Percentiles rank a stretch among this genome's conserved stretches.
These are phyloP conservation scores for Naganishia onofrii DNA, from an alignment of 768 basidiomycete species.

Conservation along the genomic window DNA sequence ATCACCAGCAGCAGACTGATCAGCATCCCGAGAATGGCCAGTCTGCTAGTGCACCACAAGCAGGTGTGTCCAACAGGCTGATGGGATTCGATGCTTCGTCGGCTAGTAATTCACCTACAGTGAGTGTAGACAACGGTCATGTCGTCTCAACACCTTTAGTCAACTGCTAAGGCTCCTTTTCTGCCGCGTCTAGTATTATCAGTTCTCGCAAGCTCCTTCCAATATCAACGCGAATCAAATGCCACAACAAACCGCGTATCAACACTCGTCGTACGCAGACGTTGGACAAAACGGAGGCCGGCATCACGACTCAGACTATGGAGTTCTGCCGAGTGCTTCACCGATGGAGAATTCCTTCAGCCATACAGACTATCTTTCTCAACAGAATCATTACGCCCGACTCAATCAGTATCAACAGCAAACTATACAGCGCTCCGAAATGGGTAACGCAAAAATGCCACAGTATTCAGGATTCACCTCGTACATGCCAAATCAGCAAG, in stretches of 20 bases:
- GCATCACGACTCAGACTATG: neutral
- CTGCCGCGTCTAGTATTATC: slow-evolving; percentile 14
- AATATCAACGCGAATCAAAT: too few relatives aligned
- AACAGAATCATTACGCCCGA: neutral
- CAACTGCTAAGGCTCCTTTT: neutral
- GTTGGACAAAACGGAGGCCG: neutral
- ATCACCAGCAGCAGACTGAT: neutral
- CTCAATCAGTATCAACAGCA: neutral
- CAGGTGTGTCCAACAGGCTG: neutral
- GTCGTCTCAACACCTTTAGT: neutral
- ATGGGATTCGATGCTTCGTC: slow-evolving; percentile 10
- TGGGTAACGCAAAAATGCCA: neutral
- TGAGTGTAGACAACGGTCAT: neutral
- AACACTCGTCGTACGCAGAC: neutral
- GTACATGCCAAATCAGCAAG: slow-evolving; percentile 2
- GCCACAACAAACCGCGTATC: slow-evolving; percentile 3
- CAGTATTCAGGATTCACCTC: slow-evolving; percentile 2
- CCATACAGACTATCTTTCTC: neutral
- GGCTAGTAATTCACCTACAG: neutral
- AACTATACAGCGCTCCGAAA: neutral
- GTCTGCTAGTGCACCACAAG: neutral
- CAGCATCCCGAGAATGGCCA: neutral
- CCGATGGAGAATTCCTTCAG: neutral
- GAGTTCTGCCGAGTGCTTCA: neutral
- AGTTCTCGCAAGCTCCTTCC: neutral